These are phyloP conservation scores for Polytrichum formosum DNA, from an alignment of 225 moss, liverwort and hornwort species.

Conservation along the genomic window DNA sequence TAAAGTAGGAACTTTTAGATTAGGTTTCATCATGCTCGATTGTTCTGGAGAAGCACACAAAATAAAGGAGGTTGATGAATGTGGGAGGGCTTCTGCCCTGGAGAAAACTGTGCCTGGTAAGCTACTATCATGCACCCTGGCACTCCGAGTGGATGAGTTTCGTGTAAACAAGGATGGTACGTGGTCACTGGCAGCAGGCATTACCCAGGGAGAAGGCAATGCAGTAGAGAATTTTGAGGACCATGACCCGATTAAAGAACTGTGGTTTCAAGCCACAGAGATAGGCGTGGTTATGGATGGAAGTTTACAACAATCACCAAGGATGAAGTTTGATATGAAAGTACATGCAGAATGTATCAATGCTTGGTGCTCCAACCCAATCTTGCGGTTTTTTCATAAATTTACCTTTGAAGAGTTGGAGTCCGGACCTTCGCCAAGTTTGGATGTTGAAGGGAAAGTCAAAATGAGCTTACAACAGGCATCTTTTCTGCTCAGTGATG, in stretches of 20 bases:
- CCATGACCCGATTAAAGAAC: slow-evolving; percentile 57
- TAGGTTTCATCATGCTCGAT: slow-evolving; percentile 62
- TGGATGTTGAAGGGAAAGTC: slow-evolving; percentile 48
- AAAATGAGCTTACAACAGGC: slow-evolving; percentile 64
- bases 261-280: slow-evolving; percentile 59
- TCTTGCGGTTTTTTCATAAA: slow-evolving; percentile 64
- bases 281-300: slow-evolving; percentile 53
- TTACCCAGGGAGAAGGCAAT: slow-evolving; percentile 62
- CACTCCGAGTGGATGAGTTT: slow-evolving; percentile 73
- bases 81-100: slow-evolving; percentile 16
- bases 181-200: slow-evolving; percentile 67
- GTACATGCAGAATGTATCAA: slow-evolving; percentile 65
- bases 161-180: slow-evolving; percentile 57
- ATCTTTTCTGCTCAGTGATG: slow-evolving; percentile 81
- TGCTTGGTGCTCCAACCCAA: slow-evolving; percentile 74
- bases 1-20: slow-evolving; percentile 56
- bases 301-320: slow-evolving; percentile 46
- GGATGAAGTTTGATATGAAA: slow-evolving; percentile 44
- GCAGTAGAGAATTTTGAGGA: slow-evolving; percentile 50
- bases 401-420: slow-evolving; percentile 70
- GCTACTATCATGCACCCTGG: slow-evolving; percentile 49
- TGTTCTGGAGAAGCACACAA: slow-evolving; percentile 33
- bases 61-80: slow-evolving; percentile 20
- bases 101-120: slow-evolving; percentile 43
- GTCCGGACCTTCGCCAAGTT: slow-evolving; percentile 35